Evolutionary conservation across 768 basidiomycete genomes (phyloP).

Genomic region (Tricholoma furcatifolium): DNA sequence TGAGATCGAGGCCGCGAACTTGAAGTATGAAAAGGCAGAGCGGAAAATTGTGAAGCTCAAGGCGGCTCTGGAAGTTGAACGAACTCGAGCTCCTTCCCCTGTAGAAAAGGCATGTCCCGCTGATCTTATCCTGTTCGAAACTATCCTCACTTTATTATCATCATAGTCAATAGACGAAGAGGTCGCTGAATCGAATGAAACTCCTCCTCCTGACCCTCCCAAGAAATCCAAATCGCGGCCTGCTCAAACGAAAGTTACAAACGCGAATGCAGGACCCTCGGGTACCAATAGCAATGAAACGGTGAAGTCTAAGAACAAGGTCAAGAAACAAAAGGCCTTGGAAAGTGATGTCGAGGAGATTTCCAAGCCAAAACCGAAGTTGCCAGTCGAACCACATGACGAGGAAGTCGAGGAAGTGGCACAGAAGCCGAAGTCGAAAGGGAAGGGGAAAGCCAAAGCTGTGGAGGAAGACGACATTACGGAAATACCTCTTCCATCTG

Average conservation of each 20-base stretch:
- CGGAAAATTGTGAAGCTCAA: constrained; percentile 46
- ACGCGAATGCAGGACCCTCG: constrained; percentile 14
- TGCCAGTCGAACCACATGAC: constrained; percentile 15
- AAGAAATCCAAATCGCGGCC: constrained; percentile 10
- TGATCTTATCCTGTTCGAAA: background rate
- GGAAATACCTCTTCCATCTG: constrained; percentile 9
- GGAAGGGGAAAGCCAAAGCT: constrained; percentile 29
- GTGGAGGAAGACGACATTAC: constrained; percentile 22
- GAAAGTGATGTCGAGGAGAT: constrained; percentile 20
- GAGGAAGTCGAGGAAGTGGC: constrained; percentile 16
- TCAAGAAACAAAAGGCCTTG: constrained; percentile 3
- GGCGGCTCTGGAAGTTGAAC: constrained; percentile 39
- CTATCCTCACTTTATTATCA: background rate
- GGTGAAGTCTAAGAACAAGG: background rate
- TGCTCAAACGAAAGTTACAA: background rate
- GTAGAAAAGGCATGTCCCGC: constrained; percentile 21
- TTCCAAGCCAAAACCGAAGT: constrained; percentile 20
- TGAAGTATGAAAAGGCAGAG: constrained; percentile 35
- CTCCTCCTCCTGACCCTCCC: constrained; percentile 7
- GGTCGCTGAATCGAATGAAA: background rate
- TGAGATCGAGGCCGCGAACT: constrained; percentile 33
- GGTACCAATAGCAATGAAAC: background rate
- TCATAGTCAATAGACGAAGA: constrained; percentile 6
- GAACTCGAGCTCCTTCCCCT: constrained; percentile 28
- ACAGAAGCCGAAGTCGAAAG: constrained; percentile 24